Evolutionary conservation across 2,329 filamentous ascomycete species (phyloP).

Genomic region (Pseudopithomyces chartarum): DNA sequence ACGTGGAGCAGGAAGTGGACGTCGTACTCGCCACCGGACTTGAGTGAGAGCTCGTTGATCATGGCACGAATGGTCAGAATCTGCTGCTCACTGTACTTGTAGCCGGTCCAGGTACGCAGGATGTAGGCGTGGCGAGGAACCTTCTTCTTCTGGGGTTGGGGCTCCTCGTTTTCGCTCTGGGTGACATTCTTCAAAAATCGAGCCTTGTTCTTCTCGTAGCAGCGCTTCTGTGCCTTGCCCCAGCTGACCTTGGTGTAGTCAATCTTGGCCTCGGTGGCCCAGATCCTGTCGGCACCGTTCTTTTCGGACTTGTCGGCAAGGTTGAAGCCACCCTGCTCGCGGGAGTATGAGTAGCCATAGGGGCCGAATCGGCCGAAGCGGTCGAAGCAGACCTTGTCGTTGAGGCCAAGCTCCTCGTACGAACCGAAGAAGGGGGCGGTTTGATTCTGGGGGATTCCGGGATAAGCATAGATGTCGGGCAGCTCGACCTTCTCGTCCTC

Average conservation of each 20-base stretch:
- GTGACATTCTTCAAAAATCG: constrained; percentile 50
- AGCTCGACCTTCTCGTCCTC: constrained; percentile 58
- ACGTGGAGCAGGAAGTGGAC: constrained; percentile 85
- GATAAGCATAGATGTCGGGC: constrained; percentile 70
- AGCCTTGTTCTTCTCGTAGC: constrained; percentile 55
- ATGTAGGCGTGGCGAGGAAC: constrained; percentile 76
- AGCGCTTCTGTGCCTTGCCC: constrained; percentile 54
- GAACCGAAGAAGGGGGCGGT: constrained; percentile 55
- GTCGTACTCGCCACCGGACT: constrained; percentile 85
- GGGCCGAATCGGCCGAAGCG: constrained; percentile 56
- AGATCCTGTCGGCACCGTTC: constrained; percentile 49
- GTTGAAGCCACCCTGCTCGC: constrained; percentile 55
- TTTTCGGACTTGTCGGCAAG: constrained; percentile 51
- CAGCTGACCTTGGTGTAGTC: constrained; percentile 56
- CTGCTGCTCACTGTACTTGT: constrained; percentile 77
- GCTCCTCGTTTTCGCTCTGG: constrained; percentile 27
- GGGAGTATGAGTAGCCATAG: constrained; percentile 57
- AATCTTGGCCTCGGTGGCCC: constrained; percentile 56
- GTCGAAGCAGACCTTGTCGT: constrained; percentile 57
- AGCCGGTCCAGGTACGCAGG: constrained; percentile 82
- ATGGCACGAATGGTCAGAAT: constrained; percentile 81
- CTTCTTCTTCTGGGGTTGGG: constrained; percentile 45
- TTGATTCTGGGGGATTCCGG: constrained; percentile 56
- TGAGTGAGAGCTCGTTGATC: constrained; percentile 79
- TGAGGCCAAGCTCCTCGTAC: constrained; percentile 53